Base-by-base conservation (phyloP, 352 stramenopile genomes). In the Peronospora tabacina region DNA sequence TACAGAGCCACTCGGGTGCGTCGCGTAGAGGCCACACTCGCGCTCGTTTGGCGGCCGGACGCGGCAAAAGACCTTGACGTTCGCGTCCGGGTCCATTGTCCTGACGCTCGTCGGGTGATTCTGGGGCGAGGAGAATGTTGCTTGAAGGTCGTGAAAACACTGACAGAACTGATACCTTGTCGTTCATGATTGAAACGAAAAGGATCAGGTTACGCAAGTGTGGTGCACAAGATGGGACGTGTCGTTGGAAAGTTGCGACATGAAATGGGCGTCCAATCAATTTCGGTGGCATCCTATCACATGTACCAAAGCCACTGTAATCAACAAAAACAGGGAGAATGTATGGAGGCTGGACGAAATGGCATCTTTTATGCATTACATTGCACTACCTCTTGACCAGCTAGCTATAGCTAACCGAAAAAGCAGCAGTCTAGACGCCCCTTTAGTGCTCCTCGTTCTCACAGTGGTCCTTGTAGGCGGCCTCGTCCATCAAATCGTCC, bases 1-100 rank as follows among this genome's bases (percentile, higher is more conserved):
- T 1, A 51, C 38, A 7, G 65, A 66, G 0, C 47, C 48, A 15
- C 47, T 50, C 7, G 58, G 30, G 5, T 36, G 19, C 0, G 36
- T 40, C 3, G 35, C n/a, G 1, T 20, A 24, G 8, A 57, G 58
- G 52, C 70, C 72, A 28, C 77, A 51, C 50, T 90, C 81, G 55
- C 74, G 79, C 48, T 85, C 66, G 50, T 90, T 93, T 19, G 77
- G 75, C 54, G 85, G 85, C 17, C 83, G 71, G 49, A 95, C 76
- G 60, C 85, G 81, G 50, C 82, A 94, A 58, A 94, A 90, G 37
- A 95, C 85, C 46, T 82, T 75, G 43, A 95, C 85, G 63, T 90
- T 93, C 40, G 56, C 52, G 58, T 83, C 69, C 15, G 50, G 52
- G 12, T 60, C 49, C 49, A 63, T 63, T 11, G 20, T 19, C 15